Evolutionary conservation across 805 yeast species (phyloP), one percentile per base, ranked within the genome.

Genomic region (Groenewaldozyma tartarivorans): DNA sequence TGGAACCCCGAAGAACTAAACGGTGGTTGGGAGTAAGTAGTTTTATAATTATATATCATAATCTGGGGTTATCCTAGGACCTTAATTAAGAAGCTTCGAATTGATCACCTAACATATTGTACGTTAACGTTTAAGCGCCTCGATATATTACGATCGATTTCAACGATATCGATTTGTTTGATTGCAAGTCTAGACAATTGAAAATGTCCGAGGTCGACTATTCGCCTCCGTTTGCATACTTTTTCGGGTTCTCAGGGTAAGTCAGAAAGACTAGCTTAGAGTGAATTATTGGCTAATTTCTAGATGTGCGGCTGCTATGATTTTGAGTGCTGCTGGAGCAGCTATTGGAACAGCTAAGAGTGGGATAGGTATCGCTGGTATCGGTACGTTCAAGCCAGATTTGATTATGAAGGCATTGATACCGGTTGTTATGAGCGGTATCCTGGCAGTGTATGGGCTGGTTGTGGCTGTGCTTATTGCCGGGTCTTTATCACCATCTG

Each of bases 381-480:
- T 92, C 50, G 96, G 97, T 70, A 82, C 95, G 36, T 92, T 90
- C 68, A 83, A 84, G 60, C 99, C 99, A 9, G 98, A 92, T 57
- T 70, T 92, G 56, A 87, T 92, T 56, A 92, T 92, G 97, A 84
- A 81, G 52, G 57, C 64, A 36, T 70, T 92, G 38, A 88, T 92
- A 52, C 99, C 99, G 15, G 99, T 92, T 36, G 95, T 92, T 49
- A 87, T 92, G 95, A 79, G 92, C 48, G 99, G 99, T 76, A 92
- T 92, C 57, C 68, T 92, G 46, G 87, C 97, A 7, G 96, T 92
- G 39, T 92, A 92, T 61, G 99, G 99, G 2, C 72, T 92, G 39
- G 99, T 92, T 18, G 99, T 92, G 36, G 82, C 95, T 15, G 98
- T 92, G 33, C 71, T 92, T 54, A 90, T 92, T 54, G 96, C 98